Base-by-base conservation (phyloP, 441 rosid genomes). In the Jatropha multifida region DNA sequence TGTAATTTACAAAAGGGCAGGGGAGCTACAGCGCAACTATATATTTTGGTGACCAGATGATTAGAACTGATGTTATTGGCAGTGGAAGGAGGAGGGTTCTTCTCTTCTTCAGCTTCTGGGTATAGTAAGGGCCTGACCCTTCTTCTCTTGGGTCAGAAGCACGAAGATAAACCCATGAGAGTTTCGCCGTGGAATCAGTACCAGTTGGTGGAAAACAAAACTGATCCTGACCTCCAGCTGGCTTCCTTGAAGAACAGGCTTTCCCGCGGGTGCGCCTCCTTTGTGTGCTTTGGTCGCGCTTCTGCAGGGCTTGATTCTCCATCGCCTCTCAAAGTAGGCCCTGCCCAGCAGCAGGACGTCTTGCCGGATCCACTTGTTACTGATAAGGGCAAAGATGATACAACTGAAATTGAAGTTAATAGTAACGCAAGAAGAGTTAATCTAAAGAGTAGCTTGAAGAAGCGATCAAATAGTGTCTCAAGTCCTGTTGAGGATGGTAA, bases 31-130 rank as follows among this genome's bases (percentile, higher is more conserved):
- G 56, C 78, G 79, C 73, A 84, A 68, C 72, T 18, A 75, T 65
- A 65, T 65, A 18, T 61, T 73, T 80, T 83, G 83, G 77, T 73
- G 62, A 59, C 78, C 92, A 85, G 87, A 92, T 94, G 98, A 89
- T 83, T 84, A 83, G 85, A 83, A 85, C 93, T 84, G 87, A 95
- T 95, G 99, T 90, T 95, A 89, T 87, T 93, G 77, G 94, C 97
- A 89, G 95, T 88, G 81, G 99, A 93, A 89, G 98, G 98, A 86
- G 98, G 99, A 87, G 97, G 97, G 65, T 93, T 95, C 86, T 95
- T 95, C 95, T 93, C 97, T 85, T 87, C 99, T 82, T 93, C 99
- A 69, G 95, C 97, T 67, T 90, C 97, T 76, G 99, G 99, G 77
- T 90, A 93, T 89, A 95, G 97, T 77, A 93, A 86, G 85, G 97